Base-by-base conservation (phyloP, 2,329 filamentous ascomycete genomes). In the Zopfia rhizophila region DNA sequence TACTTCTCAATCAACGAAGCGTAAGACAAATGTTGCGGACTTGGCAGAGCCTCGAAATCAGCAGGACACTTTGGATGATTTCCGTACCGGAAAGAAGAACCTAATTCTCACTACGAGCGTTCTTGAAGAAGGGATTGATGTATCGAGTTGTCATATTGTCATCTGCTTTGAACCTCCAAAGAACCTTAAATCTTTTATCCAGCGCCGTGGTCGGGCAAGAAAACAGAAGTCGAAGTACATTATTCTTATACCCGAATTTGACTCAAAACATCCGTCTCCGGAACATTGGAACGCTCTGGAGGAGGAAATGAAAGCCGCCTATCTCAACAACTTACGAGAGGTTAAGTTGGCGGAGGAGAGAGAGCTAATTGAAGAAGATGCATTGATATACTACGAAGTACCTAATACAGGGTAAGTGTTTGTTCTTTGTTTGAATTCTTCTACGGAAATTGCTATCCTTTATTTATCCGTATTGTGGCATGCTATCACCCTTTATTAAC, bases 281-380 rank as follows among this genome's bases (percentile, higher is more conserved):
- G 56, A 67, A 3, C 76, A 81, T 18, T 96, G 90, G 88, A 74
- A 83, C 18, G 61, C 66, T 0, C 75, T 94, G 12, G 93, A 97
- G 63, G 67, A 77, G 3, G 75, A 83, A n/a, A 91, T 96, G 87
- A 88, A 85, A 56, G 65, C 72, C 33, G 78, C 80, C 0, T 95
- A 90, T 58, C 80, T 86, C 50, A 80, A 89, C 31, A 84, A 91
- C 5, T 67, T 80, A 49, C 77, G 86, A 16, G 69, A 80, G 38
- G 63, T 79, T 0, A 60, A 77, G 14, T 63, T 75, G 11, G 66
- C 83, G 0, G 63, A 74, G 25, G 59, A 72, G 3, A 65, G 82
- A 0, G 68, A 77, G 33, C 55, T 73, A 2, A 55, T 82, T 3
- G 84, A 89, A 52, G 73, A 79, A 39, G 36, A 65, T 6, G 67